Conservation (phyloP, 2,329 filamentous ascomycete species). For the Corynespora cassiicola region DNA sequence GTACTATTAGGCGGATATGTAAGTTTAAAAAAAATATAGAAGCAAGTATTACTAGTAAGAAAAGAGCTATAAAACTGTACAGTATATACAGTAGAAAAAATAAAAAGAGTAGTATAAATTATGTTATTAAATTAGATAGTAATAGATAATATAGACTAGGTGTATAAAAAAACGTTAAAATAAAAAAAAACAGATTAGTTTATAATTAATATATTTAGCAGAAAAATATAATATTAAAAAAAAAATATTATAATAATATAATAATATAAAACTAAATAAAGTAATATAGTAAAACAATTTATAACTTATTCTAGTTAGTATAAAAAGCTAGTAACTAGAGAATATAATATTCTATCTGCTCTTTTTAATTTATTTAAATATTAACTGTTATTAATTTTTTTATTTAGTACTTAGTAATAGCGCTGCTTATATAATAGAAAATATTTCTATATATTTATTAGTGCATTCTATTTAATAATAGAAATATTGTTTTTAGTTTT, state of each 20-base stretch:
- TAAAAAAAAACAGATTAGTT: conserved; percentile 17
- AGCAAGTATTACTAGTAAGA: conserved; percentile 38
- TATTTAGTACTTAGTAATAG: too few species aligned
- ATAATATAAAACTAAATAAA: background rate
- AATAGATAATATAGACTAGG: conserved; percentile 23
- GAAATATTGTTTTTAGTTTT: too few species aligned
- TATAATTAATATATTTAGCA: conserved; percentile 20
- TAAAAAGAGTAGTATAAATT: conserved; percentile 36
- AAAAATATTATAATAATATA: background rate
- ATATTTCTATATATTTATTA: too few species aligned
- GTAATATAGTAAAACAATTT: conserved; percentile 17
- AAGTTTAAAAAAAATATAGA: conserved; percentile 35
- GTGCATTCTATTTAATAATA: too few species aligned
- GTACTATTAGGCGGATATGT: conserved; percentile 37
- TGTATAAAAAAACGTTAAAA: conserved; percentile 11
- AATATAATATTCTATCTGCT: too few species aligned
- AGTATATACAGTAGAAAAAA: conserved; percentile 39
- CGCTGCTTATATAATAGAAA: too few species aligned
- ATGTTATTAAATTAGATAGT: conserved; percentile 30
- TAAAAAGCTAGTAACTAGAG: conserved; percentile 21
- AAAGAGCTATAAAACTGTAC: conserved; percentile 39
- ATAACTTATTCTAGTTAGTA: conserved; percentile 21
- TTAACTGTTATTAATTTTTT: too few species aligned
- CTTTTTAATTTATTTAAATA: too few species aligned
- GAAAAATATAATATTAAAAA: conserved; percentile 16